Percentiles rank a stretch among this genome's conserved stretches.
phyloP scores from a whole-genome alignment of 768 basidiomycete species.

The Boletus sp. region DNA sequence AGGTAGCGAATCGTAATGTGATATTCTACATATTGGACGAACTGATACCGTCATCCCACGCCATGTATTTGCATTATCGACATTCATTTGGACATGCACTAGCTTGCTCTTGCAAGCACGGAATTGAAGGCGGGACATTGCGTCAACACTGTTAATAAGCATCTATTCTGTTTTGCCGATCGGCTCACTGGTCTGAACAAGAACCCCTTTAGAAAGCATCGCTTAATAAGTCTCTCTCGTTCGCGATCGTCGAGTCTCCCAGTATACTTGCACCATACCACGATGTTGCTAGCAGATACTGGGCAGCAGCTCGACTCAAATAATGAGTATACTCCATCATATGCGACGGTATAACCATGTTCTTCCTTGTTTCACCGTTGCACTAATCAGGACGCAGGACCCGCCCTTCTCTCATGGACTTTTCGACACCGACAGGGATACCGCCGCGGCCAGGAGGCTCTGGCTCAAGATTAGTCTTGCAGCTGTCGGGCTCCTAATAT shows the following conservation, averaged over 20 bases:
- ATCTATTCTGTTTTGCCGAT: not conserved
- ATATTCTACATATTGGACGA: conserved; percentile 31
- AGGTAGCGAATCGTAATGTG: conserved; percentile 29
- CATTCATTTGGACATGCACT: conserved; percentile 21
- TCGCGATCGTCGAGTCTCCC: not conserved
- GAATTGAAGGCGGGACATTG: not conserved
- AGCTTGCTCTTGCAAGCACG: not conserved
- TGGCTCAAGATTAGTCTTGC: conserved; percentile 44
- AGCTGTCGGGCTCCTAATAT: conserved; percentile 35
- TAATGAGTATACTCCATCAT: not conserved
- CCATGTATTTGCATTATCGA: conserved; percentile 26
- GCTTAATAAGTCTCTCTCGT: conserved; percentile 21
- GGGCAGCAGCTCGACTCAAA: conserved; percentile 1
- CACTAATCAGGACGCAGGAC: conserved; percentile 17
- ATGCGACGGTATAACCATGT: conserved; percentile 9
- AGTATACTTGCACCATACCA: not conserved
- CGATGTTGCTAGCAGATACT: conserved; percentile 1
- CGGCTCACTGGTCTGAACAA: not conserved
- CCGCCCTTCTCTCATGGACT: conserved; percentile 30
- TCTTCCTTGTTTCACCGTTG: not conserved
- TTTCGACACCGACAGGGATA: conserved; percentile 29
- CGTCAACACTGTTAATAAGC: not conserved
- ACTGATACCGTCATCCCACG: conserved; percentile 22
- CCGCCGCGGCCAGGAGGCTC: conserved; percentile 31
- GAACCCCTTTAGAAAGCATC: not conserved